Base-by-base conservation (phyloP, 176 grass and related monocot species). In the Cymbopogon citratus region DNA sequence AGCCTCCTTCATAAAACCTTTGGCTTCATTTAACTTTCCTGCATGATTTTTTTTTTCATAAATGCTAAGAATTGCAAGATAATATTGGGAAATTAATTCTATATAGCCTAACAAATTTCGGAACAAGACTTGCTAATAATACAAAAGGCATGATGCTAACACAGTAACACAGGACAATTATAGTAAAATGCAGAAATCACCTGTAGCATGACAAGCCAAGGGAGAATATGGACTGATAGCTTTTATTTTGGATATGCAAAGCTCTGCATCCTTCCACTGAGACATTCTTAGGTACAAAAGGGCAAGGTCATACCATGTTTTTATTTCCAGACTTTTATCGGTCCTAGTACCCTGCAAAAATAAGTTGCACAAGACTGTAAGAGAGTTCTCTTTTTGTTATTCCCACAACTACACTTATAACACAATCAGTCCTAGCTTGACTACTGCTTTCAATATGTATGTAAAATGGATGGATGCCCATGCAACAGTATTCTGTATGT, bases 261-360 rank as follows among this genome's bases (percentile, higher is more conserved):
- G 24, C 35, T 93, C 95, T 21, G 85, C 85, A 84, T 98, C 89
- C 78, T 89, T 94, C 86, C 88, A 92, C 21, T 94, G 88, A 27
- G 73, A 86, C 88, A 93, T 84, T 76, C 84, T 84, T 87, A 91
- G 73, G 75, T 98, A 98, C 72, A 94, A 51, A 84, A 91, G 91
- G 21, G 78, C 88, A 56, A 98, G 85, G 84, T 93, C 86, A 76
- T 92, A 81, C 95, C 95, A 98, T 46, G 81, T 89, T 66, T 91
- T 88, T 80, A 92, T 84, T 86, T 94, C 95, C 75, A 87, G 39
- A 79, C 39, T 89, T 82, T 73, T 91, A 79, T 98, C 84, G 77
- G 73, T 67, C 69, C 83, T 87, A 36, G 41, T 48, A 59, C 92
- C 88, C 95, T 98, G 67, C 15, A 57, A 85, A 84, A 64, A 45